A percentile compares a stretch with the other conserved stretches of the same genome.
Conservation (phyloP, 768 basidiomycete species). For the Suillus weaverae region DNA sequence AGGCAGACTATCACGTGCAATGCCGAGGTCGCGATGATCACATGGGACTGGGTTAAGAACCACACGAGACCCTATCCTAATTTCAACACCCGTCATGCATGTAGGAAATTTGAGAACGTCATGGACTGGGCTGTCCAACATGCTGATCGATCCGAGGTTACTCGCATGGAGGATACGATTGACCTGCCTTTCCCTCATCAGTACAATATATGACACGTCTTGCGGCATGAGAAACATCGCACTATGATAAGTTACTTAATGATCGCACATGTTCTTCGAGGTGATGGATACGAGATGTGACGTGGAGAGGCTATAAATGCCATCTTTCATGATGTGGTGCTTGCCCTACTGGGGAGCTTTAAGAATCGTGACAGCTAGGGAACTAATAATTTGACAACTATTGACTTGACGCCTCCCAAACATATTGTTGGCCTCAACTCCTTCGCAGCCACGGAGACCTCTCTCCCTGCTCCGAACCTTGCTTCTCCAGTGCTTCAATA, state of each 20-base stretch:
- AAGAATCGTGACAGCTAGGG: not conserved
- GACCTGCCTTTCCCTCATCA: not conserved
- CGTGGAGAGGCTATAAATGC: not conserved
- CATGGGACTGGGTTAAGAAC: constrained; percentile 12
- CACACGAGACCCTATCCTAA: not conserved
- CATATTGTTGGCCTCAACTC: not conserved
- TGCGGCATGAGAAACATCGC: not conserved
- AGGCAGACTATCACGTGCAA: constrained; percentile 2
- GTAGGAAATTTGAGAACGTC: not conserved
- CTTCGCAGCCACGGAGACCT: not conserved
- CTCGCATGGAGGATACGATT: not conserved
- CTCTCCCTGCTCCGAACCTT: too few species aligned
- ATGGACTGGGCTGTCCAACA: not conserved
- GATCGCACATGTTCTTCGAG: not conserved
- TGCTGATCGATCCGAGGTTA: not conserved
- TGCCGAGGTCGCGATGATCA: not conserved
- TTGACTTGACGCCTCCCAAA: not conserved
- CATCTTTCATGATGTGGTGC: too few species aligned
- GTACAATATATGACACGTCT: not conserved
- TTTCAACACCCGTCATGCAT: constrained; percentile 6
- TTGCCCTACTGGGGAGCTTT: too few species aligned
- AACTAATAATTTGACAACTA: not conserved
- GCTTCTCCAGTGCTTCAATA: not conserved
- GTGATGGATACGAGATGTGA: not conserved
- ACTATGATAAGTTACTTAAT: not conserved